Base-by-base conservation (phyloP, 129 eudicot genomes). In the Lactuca sativa region DNA sequence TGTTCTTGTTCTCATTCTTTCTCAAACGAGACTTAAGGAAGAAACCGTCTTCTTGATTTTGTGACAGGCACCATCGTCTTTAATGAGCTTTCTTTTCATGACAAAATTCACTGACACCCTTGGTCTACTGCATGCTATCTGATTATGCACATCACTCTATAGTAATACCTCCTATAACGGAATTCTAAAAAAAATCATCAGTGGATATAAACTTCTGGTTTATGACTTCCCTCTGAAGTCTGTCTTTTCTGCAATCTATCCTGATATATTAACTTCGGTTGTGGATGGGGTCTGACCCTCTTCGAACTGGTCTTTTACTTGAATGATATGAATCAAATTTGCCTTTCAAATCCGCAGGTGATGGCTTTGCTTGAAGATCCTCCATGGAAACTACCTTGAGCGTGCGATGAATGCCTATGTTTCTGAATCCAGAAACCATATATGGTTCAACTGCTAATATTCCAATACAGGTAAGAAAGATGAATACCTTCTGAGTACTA, bases 271-370 rank as follows among this genome's bases (percentile, higher is more conserved):
- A 92, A 73, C 87, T 79, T 64, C 85, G 71, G 86, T 92, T 92
- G 76, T 92, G 98, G 67, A 92, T 92, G 16, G 98, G 98, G 71
- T 92, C 95, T 43, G 98, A 85, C 41, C 98, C 98, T 82, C 68
- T 79, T 41, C 90, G 83, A 74, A 89, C 92, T 44, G 82, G 69
- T 82, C 98, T 69, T 75, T 89, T 79, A 67, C 92, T 86, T 14
- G 91, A 80, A 56, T 66, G 77, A 73, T 56, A 70, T 40, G 90
- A 77, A 74, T 92, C 95, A 25, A 66, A n/a, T 67, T 74, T 75
- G 57, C 77, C 67, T 67, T 41, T 75, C 51, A 18, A 73, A 43
- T 77, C 57, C 33, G 83, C 73, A 54, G 86, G 70, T 68, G 73
- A 81, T 37, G 48, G 70, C 67, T 68, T 69, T 36, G 79, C 66